Percentiles rank a stretch among this genome's conserved stretches.
Evolutionary conservation across 371 early-diverging fungal genomes (phyloP).

Genomic region (Choanephora cucurbitarum): DNA sequence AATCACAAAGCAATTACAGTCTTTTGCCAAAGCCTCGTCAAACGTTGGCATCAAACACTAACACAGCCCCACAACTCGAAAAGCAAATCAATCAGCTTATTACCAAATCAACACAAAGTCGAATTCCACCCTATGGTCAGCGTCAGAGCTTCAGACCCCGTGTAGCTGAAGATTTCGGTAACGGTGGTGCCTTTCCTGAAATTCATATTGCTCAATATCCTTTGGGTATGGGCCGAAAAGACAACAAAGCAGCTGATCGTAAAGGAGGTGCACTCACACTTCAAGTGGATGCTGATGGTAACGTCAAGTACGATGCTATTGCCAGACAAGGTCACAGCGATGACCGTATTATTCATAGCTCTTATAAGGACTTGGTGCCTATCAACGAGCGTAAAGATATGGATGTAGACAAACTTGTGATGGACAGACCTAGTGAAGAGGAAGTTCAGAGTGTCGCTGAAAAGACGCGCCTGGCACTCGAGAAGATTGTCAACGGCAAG

Average conservation of each 20-base stretch:
- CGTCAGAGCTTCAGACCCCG: conserved; percentile 81
- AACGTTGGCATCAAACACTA: conserved; percentile 25
- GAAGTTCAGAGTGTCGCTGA: conserved; percentile 83
- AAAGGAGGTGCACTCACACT: conserved; percentile 80
- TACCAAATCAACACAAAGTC: conserved; percentile 35
- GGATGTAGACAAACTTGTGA: conserved; percentile 65
- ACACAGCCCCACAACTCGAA: conserved; percentile 35
- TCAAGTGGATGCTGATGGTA: conserved; percentile 89
- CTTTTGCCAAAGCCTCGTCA: conserved; percentile 52
- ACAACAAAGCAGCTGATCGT: conserved; percentile 42
- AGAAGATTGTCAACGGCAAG: conserved; percentile 83
- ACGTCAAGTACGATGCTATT: conserved; percentile 89
- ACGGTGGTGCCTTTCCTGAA: conserved; percentile 97
- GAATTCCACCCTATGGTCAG: conserved; percentile 83
- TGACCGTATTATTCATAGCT: conserved; percentile 78
- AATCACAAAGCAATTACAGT: conserved; percentile 13
- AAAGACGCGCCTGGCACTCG: conserved; percentile 84
- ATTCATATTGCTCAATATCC: conserved; percentile 91
- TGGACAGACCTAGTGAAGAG: conserved; percentile 81
- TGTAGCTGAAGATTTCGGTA: conserved; percentile 87
- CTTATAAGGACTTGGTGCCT: conserved; percentile 82
- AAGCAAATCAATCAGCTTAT: conserved; percentile 41
- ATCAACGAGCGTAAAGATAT: conserved; percentile 76
- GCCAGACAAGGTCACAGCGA: conserved; percentile 77
- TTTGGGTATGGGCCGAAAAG: conserved; percentile 88